A percentile compares a stretch with the other conserved stretches of the same genome.
These are phyloP conservation scores for Penicillium egyptiacum DNA, from an alignment of 495 filamentous ascomycete species.

Conservation along the genomic window DNA sequence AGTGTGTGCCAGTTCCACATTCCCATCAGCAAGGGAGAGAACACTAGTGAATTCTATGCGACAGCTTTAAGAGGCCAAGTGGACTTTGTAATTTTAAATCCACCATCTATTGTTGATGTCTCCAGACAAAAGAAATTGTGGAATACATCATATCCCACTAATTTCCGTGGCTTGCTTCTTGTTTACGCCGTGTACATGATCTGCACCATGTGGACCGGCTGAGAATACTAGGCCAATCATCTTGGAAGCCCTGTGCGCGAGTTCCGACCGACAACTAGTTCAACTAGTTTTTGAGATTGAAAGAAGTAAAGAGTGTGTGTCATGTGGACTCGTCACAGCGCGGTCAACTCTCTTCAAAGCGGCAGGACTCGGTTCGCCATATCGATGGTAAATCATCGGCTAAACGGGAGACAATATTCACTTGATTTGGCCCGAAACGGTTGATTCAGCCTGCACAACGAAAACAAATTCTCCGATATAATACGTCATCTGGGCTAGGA, in stretches of 20 bases:
- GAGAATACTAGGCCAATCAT: slow-evolving; percentile 3
- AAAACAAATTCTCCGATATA: slow-evolving; percentile 5
- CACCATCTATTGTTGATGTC: not conserved
- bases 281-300: slow-evolving; percentile 1
- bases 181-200: slow-evolving; percentile 13
- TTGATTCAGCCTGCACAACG: not conserved
- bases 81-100: not conserved
- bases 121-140: not conserved
- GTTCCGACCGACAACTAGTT: not conserved
- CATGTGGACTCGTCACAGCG: not conserved
- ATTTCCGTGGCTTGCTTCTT: slow-evolving; percentile 9
- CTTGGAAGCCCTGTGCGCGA: not conserved
- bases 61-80: not conserved
- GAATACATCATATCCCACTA: slow-evolving; percentile 11
- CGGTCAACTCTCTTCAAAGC: not conserved
- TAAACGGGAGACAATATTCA: not conserved
- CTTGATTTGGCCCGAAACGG: not conserved
- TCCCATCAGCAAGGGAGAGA: slow-evolving; percentile 12
- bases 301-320: slow-evolving; percentile 7
- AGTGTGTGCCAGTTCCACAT: slow-evolving; percentile 11
- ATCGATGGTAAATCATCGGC: not conserved
- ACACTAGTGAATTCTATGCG: slow-evolving; percentile 5
- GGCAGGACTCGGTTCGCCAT: not conserved
- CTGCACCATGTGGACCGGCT: slow-evolving; percentile 11
- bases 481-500: not conserved